Evolutionary conservation across 148 eudicot genomes (phyloP).

Genomic region (Polygonum maritimum): DNA sequence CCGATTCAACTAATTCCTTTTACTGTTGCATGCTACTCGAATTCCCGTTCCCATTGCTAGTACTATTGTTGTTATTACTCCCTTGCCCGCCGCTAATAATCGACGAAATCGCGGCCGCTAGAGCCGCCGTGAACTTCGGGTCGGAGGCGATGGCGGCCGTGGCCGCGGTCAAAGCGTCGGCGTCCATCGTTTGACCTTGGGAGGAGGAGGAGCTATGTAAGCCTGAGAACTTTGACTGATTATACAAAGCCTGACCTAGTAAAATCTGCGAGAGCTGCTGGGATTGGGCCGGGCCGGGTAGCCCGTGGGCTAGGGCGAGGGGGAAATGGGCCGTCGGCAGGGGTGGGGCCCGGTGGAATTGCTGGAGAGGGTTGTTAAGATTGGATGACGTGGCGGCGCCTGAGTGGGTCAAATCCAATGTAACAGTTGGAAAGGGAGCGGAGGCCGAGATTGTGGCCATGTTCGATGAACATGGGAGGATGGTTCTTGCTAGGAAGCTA

Average conservation of each 20-base stretch:
- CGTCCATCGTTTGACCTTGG: neutral
- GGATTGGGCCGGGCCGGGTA: slow-evolving; percentile 10
- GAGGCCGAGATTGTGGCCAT: slow-evolving; percentile 92
- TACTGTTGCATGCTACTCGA: slow-evolving; percentile 1
- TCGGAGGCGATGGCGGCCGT: slow-evolving; percentile 16
- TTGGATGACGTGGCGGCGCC: neutral
- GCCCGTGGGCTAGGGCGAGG: slow-evolving; percentile 29
- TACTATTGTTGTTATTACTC: neutral
- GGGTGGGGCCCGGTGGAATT: slow-evolving; percentile 16
- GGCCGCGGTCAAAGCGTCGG: slow-evolving; percentile 5
- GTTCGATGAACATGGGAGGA: slow-evolving; percentile 69
- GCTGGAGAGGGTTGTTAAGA: slow-evolving; percentile 16
- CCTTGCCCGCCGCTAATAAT: slow-evolving; percentile 11
- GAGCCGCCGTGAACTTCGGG: slow-evolving; percentile 13
- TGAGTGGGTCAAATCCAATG: slow-evolving; percentile 67
- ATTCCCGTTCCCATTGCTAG: neutral
- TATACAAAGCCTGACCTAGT: slow-evolving; percentile 8
- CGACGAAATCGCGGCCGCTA: slow-evolving; percentile 12
- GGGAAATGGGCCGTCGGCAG: slow-evolving; percentile 37
- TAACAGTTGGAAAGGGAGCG: slow-evolving; percentile 86
- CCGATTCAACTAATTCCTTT: neutral
- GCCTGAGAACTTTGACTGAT: slow-evolving; percentile 11
- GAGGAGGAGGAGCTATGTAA: neutral
- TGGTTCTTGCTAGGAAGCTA: slow-evolving; percentile 58
- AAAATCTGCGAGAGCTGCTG: slow-evolving; percentile 22